These are phyloP conservation scores for Myxozyma udenii DNA, from an alignment of 805 yeast genomes.

Conservation along the genomic window DNA sequence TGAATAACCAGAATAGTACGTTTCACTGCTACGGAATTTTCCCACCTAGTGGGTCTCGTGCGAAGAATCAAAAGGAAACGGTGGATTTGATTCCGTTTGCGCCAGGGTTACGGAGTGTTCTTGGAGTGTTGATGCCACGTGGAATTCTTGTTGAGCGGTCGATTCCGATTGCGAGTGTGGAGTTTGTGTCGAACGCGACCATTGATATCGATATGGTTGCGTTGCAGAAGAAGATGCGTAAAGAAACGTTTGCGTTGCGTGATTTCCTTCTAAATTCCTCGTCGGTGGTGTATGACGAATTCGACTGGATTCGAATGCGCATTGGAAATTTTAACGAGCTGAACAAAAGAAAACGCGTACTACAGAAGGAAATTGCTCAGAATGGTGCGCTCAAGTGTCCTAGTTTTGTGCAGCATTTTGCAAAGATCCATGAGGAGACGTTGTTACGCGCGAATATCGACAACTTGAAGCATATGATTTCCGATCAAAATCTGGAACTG, in stretches of 20 bases:
- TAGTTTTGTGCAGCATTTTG: conserved; percentile 22
- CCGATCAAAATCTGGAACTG: conserved; percentile 84
- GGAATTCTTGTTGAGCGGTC: conserved; percentile 34
- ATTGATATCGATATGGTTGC: conserved; percentile 14
- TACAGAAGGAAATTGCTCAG: conserved; percentile 38
- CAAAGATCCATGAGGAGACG: conserved; percentile 47
- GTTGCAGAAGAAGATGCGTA: conserved; percentile 8
- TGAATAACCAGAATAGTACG: conserved; percentile 8
- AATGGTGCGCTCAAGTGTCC: conserved; percentile 41
- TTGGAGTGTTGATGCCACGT: conserved; percentile 4
- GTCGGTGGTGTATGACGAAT: conserved; percentile 43
- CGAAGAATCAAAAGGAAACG: conserved; percentile 9
- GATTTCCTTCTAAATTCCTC: conserved; percentile 1
- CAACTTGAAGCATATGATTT: conserved; percentile 57
- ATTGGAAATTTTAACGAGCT: conserved; percentile 41
- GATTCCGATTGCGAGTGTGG: conserved; percentile 45
- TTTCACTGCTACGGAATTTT: conserved; percentile 23
- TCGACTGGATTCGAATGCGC: conserved; percentile 42
- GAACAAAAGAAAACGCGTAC: conserved; percentile 41
- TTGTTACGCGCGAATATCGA: conserved; percentile 51
- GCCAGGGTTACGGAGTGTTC: conserved; percentile 10
- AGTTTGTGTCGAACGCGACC: conserved; percentile 44
- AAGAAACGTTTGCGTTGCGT: conserved; percentile 7
- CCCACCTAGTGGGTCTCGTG: conserved; percentile 1
- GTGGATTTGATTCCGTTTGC: conserved; percentile 21